Evolutionary conservation across 768 basidiomycete genomes (phyloP), one percentile per base, ranked within the genome.

Genomic region (Serendipita vermifera): DNA sequence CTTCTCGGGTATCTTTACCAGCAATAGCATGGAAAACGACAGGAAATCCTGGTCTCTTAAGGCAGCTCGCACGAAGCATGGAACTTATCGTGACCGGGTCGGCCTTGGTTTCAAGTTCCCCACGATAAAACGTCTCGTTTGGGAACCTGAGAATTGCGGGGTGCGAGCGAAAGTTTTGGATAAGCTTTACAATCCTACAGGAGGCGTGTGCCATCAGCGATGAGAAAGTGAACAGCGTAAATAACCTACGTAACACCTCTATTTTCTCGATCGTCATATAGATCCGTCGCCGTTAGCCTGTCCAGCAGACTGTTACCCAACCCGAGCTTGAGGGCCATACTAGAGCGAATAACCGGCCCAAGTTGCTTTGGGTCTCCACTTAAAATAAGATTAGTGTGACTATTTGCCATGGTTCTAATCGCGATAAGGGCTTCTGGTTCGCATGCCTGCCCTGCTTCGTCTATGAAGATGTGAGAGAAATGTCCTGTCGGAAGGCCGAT

Each of bases 361-460:
- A 73, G 64, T 58, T 73, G 72, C 46, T 65, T 63, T 9, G 62
- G 64, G 58, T 73, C 72, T 0, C 72, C 72, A 15, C 69, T 64
- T 3, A 73, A 60, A n/a, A 73, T 60, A 32, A 73, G 59, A 33
- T 70, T 71, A 1, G 72, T 73, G 3, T 58, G 55, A 11, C 61
- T 51, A 57, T 65, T 64, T 5, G 68, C 67, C 55, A 71, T 62
- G 1, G 65, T 62, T 55, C 61, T 59, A 27, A 73, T 66, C 0
- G 69, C 61, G 3, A 80, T 69, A 73, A 82, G 76, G 5, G 72
- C 64, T 59, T 79, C 76, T 0, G 81, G 79, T 60, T 83, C 81
- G 35, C 73, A 73, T 0, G 75, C 80, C 60, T 83, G 81, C 0
- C 80, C 81, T 3, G 80, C 81, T 58, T 83, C 81, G 60, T 83